These are phyloP conservation scores for Blastobotrys serpentis DNA, from an alignment of 1,139 yeast genomes.

Conservation along the genomic window DNA sequence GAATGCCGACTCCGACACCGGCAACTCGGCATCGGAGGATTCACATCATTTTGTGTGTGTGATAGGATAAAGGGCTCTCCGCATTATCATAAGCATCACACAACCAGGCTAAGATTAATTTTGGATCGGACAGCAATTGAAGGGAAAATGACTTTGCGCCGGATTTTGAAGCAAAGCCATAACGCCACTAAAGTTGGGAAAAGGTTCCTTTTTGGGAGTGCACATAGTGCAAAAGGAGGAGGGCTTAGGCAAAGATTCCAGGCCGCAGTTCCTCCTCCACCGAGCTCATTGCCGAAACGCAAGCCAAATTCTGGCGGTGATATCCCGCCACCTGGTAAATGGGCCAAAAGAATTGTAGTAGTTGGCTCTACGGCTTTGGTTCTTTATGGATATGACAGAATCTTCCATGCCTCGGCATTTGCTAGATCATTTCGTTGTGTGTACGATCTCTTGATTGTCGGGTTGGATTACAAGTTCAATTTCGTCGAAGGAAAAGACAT, in stretches of 20 bases:
- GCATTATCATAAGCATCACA: neutral
- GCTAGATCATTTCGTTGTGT: conserved; percentile 55
- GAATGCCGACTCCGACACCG: too few species aligned
- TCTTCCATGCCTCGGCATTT: conserved; percentile 48
- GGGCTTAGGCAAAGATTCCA: neutral
- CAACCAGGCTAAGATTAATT: neutral
- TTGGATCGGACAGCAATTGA: neutral
- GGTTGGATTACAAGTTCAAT: conserved; percentile 57
- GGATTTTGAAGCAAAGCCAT: neutral
- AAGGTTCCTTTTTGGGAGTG: neutral
- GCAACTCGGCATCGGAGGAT: too few species aligned
- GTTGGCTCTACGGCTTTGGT: conserved; percentile 18
- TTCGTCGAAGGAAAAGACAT: conserved; percentile 46
- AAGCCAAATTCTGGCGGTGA: conserved; percentile 9
- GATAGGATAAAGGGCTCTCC: neutral
- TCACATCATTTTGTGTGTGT: neutral
- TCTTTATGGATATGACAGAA: conserved; percentile 23
- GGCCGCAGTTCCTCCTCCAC: conserved; percentile 14
- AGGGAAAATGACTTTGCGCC: neutral
- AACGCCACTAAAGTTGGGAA: neutral
- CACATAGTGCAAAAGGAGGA: neutral
- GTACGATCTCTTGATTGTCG: conserved; percentile 50
- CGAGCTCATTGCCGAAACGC: conserved; percentile 23
- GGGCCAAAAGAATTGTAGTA: conserved; percentile 19
- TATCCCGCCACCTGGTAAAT: conserved; percentile 14